Conservation (phyloP, 2,329 filamentous ascomycete species). For the Scleromitrula shiraiana region DNA sequence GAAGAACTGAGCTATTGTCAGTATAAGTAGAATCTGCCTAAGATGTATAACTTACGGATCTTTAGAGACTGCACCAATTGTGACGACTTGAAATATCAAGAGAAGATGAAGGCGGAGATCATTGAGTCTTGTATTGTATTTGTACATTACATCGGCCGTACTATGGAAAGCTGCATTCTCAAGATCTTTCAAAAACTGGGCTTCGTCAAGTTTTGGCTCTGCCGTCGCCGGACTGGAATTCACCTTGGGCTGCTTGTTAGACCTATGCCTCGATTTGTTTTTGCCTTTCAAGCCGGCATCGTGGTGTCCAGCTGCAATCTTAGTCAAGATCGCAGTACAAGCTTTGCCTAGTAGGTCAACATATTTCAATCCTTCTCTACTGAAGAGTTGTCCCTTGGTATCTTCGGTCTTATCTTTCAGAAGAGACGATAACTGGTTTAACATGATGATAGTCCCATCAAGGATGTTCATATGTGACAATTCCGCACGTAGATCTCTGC, state of each 20-base stretch:
- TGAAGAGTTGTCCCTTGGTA: conserved; percentile 16
- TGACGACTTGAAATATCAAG: conserved; percentile 21
- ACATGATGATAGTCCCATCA: conserved; percentile 15
- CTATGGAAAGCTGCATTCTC: conserved; percentile 16
- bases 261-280: conserved; percentile 13
- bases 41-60: conserved; percentile 18
- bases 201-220: conserved; percentile 14
- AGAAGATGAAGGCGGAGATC: conserved; percentile 21
- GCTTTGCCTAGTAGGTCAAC: conserved; percentile 17
- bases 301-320: conserved; percentile 11
- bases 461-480: conserved; percentile 15
- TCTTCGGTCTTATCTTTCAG: conserved; percentile 10
- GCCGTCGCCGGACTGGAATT: conserved; percentile 3
- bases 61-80: conserved; percentile 14
- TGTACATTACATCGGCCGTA: background rate
- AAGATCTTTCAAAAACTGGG: conserved; percentile 14
- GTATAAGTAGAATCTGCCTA: background rate
- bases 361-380: conserved; percentile 16
- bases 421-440: conserved; percentile 17
- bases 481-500: conserved; percentile 12
- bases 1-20: conserved; percentile 11
- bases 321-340: conserved; percentile 15
- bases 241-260: background rate
- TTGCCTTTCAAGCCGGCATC: conserved; percentile 12
- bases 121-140: conserved; percentile 13